phyloP scores from a whole-genome alignment of 768 basidiomycete genomes.

The Strobilomyces confusus region DNA sequence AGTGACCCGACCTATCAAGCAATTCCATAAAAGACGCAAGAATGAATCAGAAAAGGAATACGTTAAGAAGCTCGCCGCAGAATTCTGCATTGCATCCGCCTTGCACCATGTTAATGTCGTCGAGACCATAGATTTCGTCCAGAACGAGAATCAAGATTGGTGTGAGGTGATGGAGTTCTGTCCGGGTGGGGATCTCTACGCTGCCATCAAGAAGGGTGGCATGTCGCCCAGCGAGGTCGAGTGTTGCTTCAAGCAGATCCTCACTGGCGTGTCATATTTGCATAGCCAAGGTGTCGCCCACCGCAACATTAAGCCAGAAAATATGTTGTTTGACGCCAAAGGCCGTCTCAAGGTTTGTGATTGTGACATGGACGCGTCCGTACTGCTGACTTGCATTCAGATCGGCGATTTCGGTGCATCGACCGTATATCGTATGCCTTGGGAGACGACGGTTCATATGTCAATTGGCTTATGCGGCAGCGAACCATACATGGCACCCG shows the following conservation, averaged over 20 bases:
- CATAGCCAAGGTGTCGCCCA: slow-evolving; percentile 97
- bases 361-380: background rate
- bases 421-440: slow-evolving; percentile 97
- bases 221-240: slow-evolving; percentile 93
- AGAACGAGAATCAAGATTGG: slow-evolving; percentile 95
- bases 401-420: slow-evolving; percentile 99
- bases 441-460: slow-evolving; percentile 96
- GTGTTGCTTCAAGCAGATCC: slow-evolving; percentile 96
- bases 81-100: slow-evolving; percentile 98
- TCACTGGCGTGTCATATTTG: slow-evolving; percentile 83
- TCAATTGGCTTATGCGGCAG: slow-evolving; percentile 96
- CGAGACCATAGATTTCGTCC: slow-evolving; percentile 98
- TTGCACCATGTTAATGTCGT: slow-evolving; percentile 92
- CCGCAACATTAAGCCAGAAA: slow-evolving; percentile 97
- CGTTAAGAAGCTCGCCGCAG: slow-evolving; percentile 98
- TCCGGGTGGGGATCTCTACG: slow-evolving; percentile 96
- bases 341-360: slow-evolving; percentile 85
- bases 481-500: slow-evolving; percentile 98
- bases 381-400: slow-evolving; percentile 38
- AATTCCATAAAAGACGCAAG: slow-evolving; percentile 97
- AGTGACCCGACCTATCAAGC: slow-evolving; percentile 41
- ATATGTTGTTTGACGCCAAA: slow-evolving; percentile 87
- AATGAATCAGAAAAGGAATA: slow-evolving; percentile 99
- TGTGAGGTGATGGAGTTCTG: slow-evolving; percentile 99
- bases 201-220: slow-evolving; percentile 95